phyloP scores from a whole-genome alignment of 2,329 filamentous ascomycete genomes.

The Microsporum canis region DNA sequence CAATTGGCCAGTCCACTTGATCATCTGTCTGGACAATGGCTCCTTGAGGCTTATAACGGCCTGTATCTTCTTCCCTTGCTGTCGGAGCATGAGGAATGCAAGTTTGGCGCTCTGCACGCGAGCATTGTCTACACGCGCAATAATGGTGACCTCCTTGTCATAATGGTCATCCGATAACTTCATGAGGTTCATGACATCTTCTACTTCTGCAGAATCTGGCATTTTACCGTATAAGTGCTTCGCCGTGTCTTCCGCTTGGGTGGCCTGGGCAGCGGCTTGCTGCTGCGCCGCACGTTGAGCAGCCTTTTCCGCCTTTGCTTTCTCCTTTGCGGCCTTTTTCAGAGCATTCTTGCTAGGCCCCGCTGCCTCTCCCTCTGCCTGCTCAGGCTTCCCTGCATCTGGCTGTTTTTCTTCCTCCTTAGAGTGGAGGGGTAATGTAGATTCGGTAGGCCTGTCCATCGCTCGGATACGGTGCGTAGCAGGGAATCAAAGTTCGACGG shows the following conservation, averaged over 20 bases:
- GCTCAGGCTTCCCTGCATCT: background rate
- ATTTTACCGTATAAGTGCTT: constrained; percentile 72
- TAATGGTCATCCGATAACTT: constrained; percentile 46
- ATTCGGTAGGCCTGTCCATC: constrained; percentile 13
- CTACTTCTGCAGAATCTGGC: constrained; percentile 46
- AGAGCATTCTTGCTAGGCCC: constrained; percentile 63
- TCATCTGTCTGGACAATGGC: constrained; percentile 71
- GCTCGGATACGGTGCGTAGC: background rate
- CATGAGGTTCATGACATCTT: constrained; percentile 49
- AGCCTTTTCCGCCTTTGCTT: constrained; percentile 76
- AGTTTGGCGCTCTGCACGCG: constrained; percentile 84
- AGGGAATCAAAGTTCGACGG: background rate
- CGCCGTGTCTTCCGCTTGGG: constrained; percentile 47
- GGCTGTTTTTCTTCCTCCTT: constrained; percentile 10
- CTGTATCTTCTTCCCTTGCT: constrained; percentile 71
- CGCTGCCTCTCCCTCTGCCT: constrained; percentile 28
- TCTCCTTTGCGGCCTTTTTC: constrained; percentile 82
- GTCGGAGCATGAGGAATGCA: constrained; percentile 74
- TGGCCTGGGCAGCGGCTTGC: constrained; percentile 55
- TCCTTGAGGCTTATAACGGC: constrained; percentile 58
- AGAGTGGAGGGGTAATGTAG: constrained; percentile 12
- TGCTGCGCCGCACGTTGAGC: constrained; percentile 59
- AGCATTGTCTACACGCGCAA: constrained; percentile 76
- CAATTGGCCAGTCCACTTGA: constrained; percentile 72
- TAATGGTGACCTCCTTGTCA: constrained; percentile 61